Evolutionary conservation across 495 filamentous ascomycete genomes (phyloP).

Genomic region (Aspergillus haitiensis): DNA sequence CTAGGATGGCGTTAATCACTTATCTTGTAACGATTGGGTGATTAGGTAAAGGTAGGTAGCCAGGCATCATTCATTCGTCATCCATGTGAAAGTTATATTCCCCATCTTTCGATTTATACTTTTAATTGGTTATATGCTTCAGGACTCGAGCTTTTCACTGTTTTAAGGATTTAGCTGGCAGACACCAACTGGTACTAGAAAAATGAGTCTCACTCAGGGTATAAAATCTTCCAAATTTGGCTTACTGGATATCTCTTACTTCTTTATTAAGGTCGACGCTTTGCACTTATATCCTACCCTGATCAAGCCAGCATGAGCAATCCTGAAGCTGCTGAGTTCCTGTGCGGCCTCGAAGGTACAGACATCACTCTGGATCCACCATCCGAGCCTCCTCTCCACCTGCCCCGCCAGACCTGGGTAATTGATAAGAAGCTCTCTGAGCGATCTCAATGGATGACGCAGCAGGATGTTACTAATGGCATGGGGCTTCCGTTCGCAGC

Average conservation of each 20-base stretch:
- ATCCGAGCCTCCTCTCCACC: neutral
- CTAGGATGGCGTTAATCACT: too few species aligned
- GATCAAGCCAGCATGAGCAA: slow-evolving; percentile 1
- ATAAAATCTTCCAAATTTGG: too few species aligned
- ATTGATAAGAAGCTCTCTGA: neutral
- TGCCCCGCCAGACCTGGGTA: neutral
- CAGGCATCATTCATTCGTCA: too few species aligned
- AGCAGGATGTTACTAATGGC: neutral
- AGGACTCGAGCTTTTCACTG: too few species aligned
- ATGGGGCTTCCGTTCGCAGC: neutral
- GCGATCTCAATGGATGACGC: neutral
- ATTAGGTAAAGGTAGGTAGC: too few species aligned
- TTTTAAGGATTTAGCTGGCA: too few species aligned
- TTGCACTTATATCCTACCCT: neutral
- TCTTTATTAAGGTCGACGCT: neutral
- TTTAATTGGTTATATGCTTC: too few species aligned
- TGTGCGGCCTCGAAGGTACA: neutral
- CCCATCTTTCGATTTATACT: too few species aligned
- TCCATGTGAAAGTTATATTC: too few species aligned
- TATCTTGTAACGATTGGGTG: too few species aligned
- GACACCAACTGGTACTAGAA: too few species aligned
- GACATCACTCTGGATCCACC: neutral
- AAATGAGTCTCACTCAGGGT: too few species aligned
- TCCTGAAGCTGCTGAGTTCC: neutral
- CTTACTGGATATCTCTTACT: neutral